Percentiles rank a stretch among this genome's conserved stretches.
These are phyloP conservation scores for Platismatia glauca DNA, from an alignment of 495 filamentous ascomycete species.

Conservation along the genomic window DNA sequence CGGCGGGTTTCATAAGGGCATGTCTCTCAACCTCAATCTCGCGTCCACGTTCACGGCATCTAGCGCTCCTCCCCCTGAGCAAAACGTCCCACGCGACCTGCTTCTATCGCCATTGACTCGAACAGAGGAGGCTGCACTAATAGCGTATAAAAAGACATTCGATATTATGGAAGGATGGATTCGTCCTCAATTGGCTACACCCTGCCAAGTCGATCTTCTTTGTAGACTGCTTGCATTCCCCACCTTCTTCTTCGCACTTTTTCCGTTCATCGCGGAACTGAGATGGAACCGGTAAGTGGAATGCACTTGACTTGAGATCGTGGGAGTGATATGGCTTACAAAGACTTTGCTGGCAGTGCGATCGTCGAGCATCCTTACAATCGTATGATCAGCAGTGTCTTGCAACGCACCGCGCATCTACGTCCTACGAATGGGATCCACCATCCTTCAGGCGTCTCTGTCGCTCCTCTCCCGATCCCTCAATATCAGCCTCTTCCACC, in stretches of 20 bases:
- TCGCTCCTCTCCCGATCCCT: background rate
- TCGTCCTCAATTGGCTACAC: background rate
- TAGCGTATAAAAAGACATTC: background rate
- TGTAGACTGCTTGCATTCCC: background rate
- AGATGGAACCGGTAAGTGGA: background rate
- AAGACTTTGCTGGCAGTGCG: background rate
- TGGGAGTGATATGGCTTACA: background rate
- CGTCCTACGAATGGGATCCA: background rate
- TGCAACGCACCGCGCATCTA: background rate
- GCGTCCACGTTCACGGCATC: too few relatives aligned
- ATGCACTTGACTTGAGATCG: background rate
- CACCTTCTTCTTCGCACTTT: background rate
- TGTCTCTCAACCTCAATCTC: background rate
- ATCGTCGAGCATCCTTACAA: background rate
- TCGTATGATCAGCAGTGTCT: background rate
- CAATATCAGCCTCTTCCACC: background rate
- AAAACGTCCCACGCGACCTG: too few relatives aligned
- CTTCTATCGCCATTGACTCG: background rate
- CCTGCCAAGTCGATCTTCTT: background rate
- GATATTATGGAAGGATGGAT: background rate
- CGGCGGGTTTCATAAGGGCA: background rate
- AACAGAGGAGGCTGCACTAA: background rate
- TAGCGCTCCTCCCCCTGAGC: too few relatives aligned
- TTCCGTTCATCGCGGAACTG: background rate
- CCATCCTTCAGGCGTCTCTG: background rate